A percentile compares a stretch with the other conserved stretches of the same genome.
Evolutionary conservation across 495 filamentous ascomycete genomes (phyloP).

Genomic region (Aspergillus asperescens): DNA sequence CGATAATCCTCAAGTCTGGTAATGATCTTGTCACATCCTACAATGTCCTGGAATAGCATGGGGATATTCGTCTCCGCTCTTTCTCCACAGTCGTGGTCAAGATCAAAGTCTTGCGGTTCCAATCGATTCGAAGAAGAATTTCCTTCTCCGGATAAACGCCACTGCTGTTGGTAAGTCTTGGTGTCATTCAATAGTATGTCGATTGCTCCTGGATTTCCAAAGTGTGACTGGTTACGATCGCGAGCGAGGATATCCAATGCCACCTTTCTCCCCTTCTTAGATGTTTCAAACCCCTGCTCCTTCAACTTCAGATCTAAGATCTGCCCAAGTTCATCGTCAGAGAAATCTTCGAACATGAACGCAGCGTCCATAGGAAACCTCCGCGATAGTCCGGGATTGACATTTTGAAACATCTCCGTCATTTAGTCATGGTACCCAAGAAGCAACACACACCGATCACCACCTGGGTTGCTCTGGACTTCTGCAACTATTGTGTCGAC

Average conservation of each 20-base stretch:
- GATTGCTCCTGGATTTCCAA: constrained; percentile 55
- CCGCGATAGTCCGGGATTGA: constrained; percentile 68
- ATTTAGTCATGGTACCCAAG: constrained; percentile 77
- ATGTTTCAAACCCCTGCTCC: constrained; percentile 39
- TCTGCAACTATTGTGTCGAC: constrained; percentile 80
- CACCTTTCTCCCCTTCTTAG: constrained; percentile 33
- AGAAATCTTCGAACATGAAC: constrained; percentile 70
- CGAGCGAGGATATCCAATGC: constrained; percentile 40
- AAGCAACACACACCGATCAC: constrained; percentile 72
- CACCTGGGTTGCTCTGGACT: constrained; percentile 68
- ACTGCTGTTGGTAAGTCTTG: constrained; percentile 53
- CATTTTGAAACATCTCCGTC: constrained; percentile 71
- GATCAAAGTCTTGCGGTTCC: constrained; percentile 64
- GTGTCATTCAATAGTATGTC: constrained; percentile 59
- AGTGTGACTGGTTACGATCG: constrained; percentile 43
- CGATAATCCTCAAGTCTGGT: constrained; percentile 56
- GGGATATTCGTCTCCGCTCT: constrained; percentile 46
- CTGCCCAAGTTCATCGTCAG: constrained; percentile 47
- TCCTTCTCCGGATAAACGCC: constrained; percentile 23
- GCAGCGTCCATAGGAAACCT: constrained; percentile 61
- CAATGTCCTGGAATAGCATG: constrained; percentile 57
- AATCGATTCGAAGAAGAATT: constrained; percentile 34
- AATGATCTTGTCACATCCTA: constrained; percentile 63
- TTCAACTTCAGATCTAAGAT: constrained; percentile 54
- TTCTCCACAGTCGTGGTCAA: constrained; percentile 53